These are phyloP conservation scores for Diutina rugosa DNA, from an alignment of 1,139 yeast genomes.

Conservation along the genomic window DNA sequence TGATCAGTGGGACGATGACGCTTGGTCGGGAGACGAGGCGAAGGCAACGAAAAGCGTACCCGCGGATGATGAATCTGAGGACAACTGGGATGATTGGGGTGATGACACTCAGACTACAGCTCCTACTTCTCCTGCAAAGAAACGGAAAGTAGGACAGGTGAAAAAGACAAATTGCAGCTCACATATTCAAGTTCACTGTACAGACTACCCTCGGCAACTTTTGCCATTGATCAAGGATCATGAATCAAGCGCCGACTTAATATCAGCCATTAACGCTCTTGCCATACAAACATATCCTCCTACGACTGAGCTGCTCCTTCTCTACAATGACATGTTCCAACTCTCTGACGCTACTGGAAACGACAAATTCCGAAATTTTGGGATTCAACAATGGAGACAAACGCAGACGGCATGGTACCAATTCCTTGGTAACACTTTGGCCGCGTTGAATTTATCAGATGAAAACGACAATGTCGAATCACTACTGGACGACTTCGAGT, in stretches of 20 bases:
- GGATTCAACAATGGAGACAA: neutral
- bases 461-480: neutral
- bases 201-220: neutral
- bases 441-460: neutral
- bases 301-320: neutral
- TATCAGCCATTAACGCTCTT: neutral
- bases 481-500: neutral
- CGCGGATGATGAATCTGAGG: neutral
- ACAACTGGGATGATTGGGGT: neutral
- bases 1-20: conserved; percentile 1
- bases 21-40: neutral
- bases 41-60: neutral
- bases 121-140: neutral
- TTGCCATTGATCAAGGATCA: neutral
- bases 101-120: neutral
- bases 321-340: neutral
- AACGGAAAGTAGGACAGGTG: neutral
- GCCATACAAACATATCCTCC: neutral
- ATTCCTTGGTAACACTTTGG: neutral
- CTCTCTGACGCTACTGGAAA: neutral
- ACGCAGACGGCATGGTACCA: neutral
- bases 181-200: neutral
- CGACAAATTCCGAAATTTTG: neutral
- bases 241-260: neutral
- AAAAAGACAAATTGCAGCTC: neutral